phyloP scores from a whole-genome alignment of 208 protist genomes.

The Acanthamoeba triangularis region DNA sequence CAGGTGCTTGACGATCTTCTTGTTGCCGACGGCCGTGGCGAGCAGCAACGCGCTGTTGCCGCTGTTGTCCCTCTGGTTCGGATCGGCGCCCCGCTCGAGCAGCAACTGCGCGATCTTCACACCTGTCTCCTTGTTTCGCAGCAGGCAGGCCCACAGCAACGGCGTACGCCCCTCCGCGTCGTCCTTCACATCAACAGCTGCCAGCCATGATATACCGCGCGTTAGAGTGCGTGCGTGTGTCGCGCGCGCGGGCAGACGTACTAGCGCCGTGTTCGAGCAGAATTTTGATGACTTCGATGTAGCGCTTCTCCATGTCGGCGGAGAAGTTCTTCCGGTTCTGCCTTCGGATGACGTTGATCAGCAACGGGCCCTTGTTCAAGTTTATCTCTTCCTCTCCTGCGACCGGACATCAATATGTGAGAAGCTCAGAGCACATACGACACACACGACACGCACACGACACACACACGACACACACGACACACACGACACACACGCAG shows the following conservation, averaged over 20 bases:
- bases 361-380: background rate
- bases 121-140: slow-evolving; percentile 19
- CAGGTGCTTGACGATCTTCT: slow-evolving; percentile 8
- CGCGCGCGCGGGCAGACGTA: background rate
- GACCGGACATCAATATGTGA: background rate
- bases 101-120: slow-evolving; percentile 24
- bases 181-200: slow-evolving; percentile 8
- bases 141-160: slow-evolving; percentile 29
- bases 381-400: slow-evolving; percentile 29
- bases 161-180: slow-evolving; percentile 24
- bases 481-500: too few relatives aligned
- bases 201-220: background rate
- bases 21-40: slow-evolving; percentile 47
- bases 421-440: background rate
- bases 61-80: background rate
- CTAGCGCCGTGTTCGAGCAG: background rate
- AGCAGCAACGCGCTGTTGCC: slow-evolving; percentile 53
- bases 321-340: slow-evolving; percentile 2
- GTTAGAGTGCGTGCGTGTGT: background rate
- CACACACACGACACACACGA: background rate
- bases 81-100: background rate
- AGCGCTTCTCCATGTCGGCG: slow-evolving; percentile 9
- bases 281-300: slow-evolving; percentile 4
- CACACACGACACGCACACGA: background rate
- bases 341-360: slow-evolving; percentile 38